Percentiles rank a stretch among this genome's conserved stretches.
Evolutionary conservation across 148 eudicot species (phyloP).

Genomic region (Salicornia ramosissima): DNA sequence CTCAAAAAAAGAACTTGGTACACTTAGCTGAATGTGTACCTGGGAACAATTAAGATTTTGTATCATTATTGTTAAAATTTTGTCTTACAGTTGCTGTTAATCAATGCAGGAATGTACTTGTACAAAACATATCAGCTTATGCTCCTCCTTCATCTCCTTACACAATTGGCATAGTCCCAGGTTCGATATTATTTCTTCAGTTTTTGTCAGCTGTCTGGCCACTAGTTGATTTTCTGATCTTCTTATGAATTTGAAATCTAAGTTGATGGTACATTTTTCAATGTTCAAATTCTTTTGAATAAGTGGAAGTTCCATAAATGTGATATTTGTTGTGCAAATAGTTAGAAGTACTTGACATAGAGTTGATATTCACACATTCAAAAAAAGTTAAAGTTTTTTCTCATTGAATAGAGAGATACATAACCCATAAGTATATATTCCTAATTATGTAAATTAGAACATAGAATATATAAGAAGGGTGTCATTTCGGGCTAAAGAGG

Average conservation of each 20-base stretch:
- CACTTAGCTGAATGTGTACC: no score
- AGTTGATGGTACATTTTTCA: not conserved
- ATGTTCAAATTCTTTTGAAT: no score
- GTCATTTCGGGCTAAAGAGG: not conserved
- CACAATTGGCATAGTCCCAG: constrained; percentile 56
- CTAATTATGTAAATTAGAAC: not conserved
- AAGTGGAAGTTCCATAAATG: not conserved
- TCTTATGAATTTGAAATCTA: not conserved
- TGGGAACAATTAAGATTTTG: no score
- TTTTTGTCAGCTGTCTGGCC: not conserved
- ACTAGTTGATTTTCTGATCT: not conserved
- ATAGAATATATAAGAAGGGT: not conserved
- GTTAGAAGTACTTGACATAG: not conserved
- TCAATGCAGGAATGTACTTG: constrained; percentile 42
- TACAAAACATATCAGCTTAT: constrained; percentile 44
- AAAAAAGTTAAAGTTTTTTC: not conserved
- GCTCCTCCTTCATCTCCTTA: constrained; percentile 48
- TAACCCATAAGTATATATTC: no score
- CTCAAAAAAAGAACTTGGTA: no score
- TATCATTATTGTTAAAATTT: not conserved
- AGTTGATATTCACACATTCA: not conserved
- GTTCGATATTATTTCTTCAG: constrained; percentile 17
- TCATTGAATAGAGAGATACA: not conserved
- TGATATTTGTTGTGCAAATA: not conserved
- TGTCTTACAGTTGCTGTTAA: not conserved